Base-by-base conservation (phyloP, 202 grass and related monocot species). In the Carex sylvatica region DNA sequence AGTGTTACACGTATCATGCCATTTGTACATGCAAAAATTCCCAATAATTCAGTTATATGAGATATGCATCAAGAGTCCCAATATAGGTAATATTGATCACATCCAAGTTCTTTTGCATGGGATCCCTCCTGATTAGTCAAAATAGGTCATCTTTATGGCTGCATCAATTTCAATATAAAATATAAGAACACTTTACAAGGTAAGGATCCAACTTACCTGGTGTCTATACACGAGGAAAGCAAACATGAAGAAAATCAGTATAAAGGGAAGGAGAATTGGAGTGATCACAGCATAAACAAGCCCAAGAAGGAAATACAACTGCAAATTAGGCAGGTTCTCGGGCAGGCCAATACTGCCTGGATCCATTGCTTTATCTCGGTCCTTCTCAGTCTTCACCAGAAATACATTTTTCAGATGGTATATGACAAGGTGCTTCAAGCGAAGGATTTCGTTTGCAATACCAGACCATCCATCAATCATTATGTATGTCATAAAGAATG, bases 341-440 rank as follows among this genome's bases (percentile, higher is more conserved):
- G 91, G 92, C 62, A 98, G 87, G 9, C 40, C 84, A 14, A 98
- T 95, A 85, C 92, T 98, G 46, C 92, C 86, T 6, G 95, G 92
- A 61, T 98, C 88, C 95, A 98, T 95, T 10, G 95, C 95, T 56
- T 66, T 93, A 65, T 98, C 95, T 74, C 91, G 83, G 78, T 98
- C 95, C 20, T 84, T 87, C 67, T 98, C 95, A 1, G 92, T 98
- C 74, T 98, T 98, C 70, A 98, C 95, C 0, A 98, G 76, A 67
- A 98, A 98, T 87, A 98, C 87, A 75, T 95, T 98, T 84, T 98
- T 98, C 74, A 98, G 86, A 85, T 98, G 95, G 66, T 90, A 98
- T 60, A 98, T 87, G n/a, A 95, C 91, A 54, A 98, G 62, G 69
- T 87, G 89, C 78, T 93, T 95, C 84, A 91, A 79, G 12, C 95